A percentile compares a stretch with the other conserved stretches of the same genome.
Conservation (phyloP, 2,329 filamentous ascomycete genomes). For the Botrytis byssoidea region DNA sequence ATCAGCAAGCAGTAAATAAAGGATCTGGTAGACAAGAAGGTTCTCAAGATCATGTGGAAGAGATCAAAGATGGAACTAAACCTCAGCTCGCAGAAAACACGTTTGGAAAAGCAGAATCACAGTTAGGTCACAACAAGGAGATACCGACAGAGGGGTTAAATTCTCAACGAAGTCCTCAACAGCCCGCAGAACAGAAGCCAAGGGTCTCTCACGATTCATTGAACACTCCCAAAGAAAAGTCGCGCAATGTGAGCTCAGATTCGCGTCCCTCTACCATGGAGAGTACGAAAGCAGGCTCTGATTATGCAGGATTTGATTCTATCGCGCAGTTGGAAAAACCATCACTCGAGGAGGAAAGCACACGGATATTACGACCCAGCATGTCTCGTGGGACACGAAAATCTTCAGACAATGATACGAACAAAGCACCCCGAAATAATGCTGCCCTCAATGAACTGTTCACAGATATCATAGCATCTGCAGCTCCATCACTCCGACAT, state of each 20-base stretch:
- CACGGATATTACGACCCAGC: not conserved
- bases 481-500: conserved; percentile 27
- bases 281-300: not conserved
- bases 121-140: not conserved
- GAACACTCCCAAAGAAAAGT: not conserved
- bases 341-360: not conserved
- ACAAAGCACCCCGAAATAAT: not conserved
- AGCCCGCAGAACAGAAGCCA: not conserved
- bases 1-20: not conserved
- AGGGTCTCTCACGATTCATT: not conserved
- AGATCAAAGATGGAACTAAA: not conserved
- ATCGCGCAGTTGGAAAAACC: not conserved
- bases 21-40: not conserved
- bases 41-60: not conserved
- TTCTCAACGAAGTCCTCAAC: not conserved
- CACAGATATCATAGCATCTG: conserved; percentile 23
- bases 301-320: not conserved
- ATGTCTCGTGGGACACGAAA: not conserved
- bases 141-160: not conserved
- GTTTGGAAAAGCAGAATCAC: not conserved
- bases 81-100: not conserved
- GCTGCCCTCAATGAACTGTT: conserved; percentile 21
- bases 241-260: not conserved
- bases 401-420: not conserved
- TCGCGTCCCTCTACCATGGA: not conserved